Evolutionary conservation across 129 eudicot genomes (phyloP), one percentile per base, ranked within the genome.

Genomic region (Centrapalus pauciflorus): DNA sequence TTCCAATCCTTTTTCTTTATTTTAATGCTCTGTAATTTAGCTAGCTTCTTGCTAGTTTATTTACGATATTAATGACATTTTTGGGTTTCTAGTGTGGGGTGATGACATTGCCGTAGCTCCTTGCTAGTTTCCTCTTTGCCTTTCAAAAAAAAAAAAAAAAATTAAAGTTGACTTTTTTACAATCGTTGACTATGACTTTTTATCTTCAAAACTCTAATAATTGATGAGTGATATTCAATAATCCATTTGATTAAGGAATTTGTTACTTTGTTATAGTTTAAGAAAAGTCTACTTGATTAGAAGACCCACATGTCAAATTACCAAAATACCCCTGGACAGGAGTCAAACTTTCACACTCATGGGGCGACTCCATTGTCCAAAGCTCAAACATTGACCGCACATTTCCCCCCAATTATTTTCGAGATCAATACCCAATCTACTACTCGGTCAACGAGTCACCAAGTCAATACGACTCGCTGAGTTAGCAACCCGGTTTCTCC

Each of bases 271-370:
- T 16, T 14, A 7, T 21, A 1, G 9, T 45, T n/a, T 4, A 23
- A 28, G 11, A 34, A 5, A 65, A 71, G 76, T 71, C 50, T 8
- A 49, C 74, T 55, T 35, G 13, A 34, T 23, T 13, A 0, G 34
- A 1, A 24, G 52, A 34, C 51, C 34, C 57, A 41, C 21, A 13
- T 7, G 14, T 2, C 2, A 74, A 72, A 55, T 66, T 60, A 66
- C 79, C 11, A 46, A 10, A 57, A 46, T 57, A 5, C 74, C 74
- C 68, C 9, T 48, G 0, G 11, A 58, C 79, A 67, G 11, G 69
- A 56, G 79, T 75, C 79, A 75, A 75, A 67, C 55, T 33, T 75
- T 58, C 69, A 75, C 61, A 48, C 74, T 58, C 59, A 26, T 27
- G 30, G 74, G 48, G 28, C 43, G 61, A 61, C 62, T 50, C 49